These are phyloP conservation scores for Eucalyptus urophylla DNA, from an alignment of 345 rosid species.

Conservation along the genomic window DNA sequence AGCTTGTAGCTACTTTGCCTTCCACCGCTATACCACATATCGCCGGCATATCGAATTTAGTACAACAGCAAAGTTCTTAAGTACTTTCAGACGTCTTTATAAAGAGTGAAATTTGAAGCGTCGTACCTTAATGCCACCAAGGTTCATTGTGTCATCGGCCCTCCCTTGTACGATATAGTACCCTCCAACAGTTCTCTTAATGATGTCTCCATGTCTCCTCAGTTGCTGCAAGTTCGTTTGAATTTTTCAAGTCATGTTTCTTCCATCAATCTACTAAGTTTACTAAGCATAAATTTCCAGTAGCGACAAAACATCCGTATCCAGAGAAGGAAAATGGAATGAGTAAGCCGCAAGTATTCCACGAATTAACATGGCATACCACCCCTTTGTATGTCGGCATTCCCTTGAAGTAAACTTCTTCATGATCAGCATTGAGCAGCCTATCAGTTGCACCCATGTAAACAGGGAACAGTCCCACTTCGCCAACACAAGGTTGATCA, in stretches of 20 bases:
- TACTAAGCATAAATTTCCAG: background rate
- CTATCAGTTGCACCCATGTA: conserved; percentile 66
- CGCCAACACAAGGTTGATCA: conserved; percentile 71
- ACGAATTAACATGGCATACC: conserved; percentile 20
- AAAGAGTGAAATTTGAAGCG: background rate
- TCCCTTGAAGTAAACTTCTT: conserved; percentile 67
- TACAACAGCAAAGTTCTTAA: background rate
- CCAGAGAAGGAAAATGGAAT: background rate
- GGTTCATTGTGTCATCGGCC: conserved; percentile 98
- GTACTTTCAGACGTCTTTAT: background rate
- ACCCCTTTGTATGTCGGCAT: conserved; percentile 67
- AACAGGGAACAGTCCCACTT: conserved; percentile 66
- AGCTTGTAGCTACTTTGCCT: background rate
- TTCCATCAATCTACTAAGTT: background rate
- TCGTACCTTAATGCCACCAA: conserved; percentile 87
- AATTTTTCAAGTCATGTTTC: background rate
- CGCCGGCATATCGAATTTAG: background rate
- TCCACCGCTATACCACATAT: background rate
- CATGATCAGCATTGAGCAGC: conserved; percentile 74
- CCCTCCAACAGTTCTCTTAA: conserved; percentile 68
- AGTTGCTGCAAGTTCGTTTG: conserved; percentile 31
- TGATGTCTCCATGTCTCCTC: conserved; percentile 84
- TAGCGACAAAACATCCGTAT: background rate
- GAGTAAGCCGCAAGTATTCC: background rate
- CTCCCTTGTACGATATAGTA: conserved; percentile 64